Evolutionary conservation across 306 rosid genomes (phyloP).

Genomic region (Glycine tomentella): DNA sequence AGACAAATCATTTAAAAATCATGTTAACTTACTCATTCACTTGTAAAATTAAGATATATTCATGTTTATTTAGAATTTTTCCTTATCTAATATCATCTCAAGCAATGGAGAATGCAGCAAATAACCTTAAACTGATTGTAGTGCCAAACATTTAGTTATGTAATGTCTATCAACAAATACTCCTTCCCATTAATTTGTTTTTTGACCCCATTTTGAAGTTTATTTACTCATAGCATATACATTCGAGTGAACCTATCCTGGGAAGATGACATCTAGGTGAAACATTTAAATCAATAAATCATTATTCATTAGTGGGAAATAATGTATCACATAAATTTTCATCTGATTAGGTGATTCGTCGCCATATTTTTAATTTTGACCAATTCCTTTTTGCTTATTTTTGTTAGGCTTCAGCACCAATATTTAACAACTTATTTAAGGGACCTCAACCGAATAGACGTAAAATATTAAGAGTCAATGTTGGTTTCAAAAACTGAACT

Average conservation of each 20-base stretch:
- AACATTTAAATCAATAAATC: constrained; percentile 8
- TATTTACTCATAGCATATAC: not conserved
- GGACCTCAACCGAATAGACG: constrained; percentile 18
- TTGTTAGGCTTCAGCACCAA: not conserved
- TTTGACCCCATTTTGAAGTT: not conserved
- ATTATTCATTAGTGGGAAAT: constrained; percentile 30
- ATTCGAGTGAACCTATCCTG: constrained; percentile 3
- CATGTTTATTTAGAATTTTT: no score
- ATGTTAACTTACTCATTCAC: no score
- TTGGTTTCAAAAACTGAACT: not conserved
- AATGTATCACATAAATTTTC: constrained; percentile 13
- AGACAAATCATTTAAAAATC: no score
- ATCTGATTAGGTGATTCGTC: not conserved
- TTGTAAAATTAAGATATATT: no score
- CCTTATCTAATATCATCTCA: not conserved
- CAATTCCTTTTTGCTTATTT: not conserved
- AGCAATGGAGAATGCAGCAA: not conserved
- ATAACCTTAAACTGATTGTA: not conserved
- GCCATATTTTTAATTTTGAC: constrained; percentile 24
- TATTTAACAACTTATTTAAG: constrained; percentile 2
- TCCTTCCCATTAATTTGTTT: not conserved
- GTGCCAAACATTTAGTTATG: not conserved
- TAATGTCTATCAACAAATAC: not conserved
- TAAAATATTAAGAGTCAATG: constrained; percentile 7
- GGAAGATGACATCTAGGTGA: constrained; percentile 25